A percentile compares a stretch with the other conserved stretches of the same genome.
Evolutionary conservation across 108 stramenopile species (phyloP).

Genomic region (Fragilariopsis cylindrus): DNA sequence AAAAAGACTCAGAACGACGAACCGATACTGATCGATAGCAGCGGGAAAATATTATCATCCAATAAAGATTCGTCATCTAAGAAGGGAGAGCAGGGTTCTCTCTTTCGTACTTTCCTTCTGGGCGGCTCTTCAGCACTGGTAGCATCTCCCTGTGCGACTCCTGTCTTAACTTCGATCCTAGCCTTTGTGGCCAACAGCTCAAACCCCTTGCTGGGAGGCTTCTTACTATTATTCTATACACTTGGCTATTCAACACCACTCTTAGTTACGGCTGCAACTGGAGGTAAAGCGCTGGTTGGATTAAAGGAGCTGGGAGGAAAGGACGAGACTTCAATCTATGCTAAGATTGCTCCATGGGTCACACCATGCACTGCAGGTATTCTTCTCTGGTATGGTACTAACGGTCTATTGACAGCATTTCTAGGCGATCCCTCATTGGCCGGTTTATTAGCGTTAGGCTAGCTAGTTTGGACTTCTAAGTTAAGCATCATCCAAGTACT

Average conservation of each 20-base stretch:
- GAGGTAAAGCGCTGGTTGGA: conserved; percentile 72
- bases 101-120: conserved; percentile 73
- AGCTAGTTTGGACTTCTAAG: not conserved
- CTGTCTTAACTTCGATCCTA: conserved; percentile 77
- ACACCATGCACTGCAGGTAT: conserved; percentile 78
- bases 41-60: conserved; percentile 24
- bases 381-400: conserved; percentile 75
- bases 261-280: conserved; percentile 67
- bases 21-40: conserved; percentile 37
- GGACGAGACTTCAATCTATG: conserved; percentile 38
- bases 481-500: too few species aligned
- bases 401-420: conserved; percentile 67
- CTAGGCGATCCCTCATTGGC: conserved; percentile 83
- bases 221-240: conserved; percentile 71
- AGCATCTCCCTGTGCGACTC: conserved; percentile 82
- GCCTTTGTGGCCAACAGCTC: conserved; percentile 74
- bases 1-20: conserved; percentile 1
- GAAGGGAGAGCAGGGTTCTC: conserved; percentile 37
- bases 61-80: conserved; percentile 12
- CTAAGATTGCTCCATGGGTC: conserved; percentile 60
- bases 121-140: conserved; percentile 84
- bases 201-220: conserved; percentile 54
- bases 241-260: conserved; percentile 80
- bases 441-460: conserved; percentile 28
- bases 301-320: conserved; percentile 43